These are phyloP conservation scores for Phytophthora ohioensis DNA, from an alignment of 352 stramenopile genomes.

Conservation along the genomic window DNA sequence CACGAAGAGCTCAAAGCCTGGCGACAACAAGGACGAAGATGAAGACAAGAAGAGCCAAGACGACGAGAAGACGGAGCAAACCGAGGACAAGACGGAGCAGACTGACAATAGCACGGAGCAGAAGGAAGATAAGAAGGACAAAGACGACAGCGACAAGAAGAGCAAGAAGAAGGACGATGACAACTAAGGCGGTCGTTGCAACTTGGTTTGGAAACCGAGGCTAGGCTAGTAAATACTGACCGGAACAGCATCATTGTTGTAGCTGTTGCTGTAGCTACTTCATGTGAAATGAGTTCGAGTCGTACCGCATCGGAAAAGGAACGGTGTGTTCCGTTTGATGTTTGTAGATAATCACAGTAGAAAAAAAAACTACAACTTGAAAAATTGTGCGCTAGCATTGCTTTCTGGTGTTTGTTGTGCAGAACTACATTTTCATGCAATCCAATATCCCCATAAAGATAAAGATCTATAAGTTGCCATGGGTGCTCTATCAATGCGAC, in stretches of 20 bases:
- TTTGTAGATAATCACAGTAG: no score
- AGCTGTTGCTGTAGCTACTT: not conserved
- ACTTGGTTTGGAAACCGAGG: not conserved
- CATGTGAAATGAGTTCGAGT: no score
- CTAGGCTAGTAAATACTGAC: not conserved
- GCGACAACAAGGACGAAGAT: not conserved
- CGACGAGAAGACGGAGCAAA: constrained; percentile 3
- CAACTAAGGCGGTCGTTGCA: not conserved
- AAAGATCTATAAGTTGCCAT: no score
- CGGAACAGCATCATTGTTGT: not conserved
- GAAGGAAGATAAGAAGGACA: not conserved
- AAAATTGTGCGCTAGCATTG: no score
- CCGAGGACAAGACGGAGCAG: not conserved
- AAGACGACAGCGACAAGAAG: not conserved
- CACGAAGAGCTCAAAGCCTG: constrained; percentile 1
- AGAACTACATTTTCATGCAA: no score
- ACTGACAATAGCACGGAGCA: not conserved
- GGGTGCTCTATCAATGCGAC: no score
- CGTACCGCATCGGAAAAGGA: no score
- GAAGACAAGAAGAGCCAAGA: not conserved
- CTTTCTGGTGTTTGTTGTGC: no score
- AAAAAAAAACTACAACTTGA: no score
- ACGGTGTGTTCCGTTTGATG: no score
- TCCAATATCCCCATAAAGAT: no score
- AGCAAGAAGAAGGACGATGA: constrained; percentile 1